A percentile compares a stretch with the other conserved stretches of the same genome.
These are phyloP conservation scores for Hamamelis virginiana DNA, from an alignment of 164 flowering plant genomes.

Conservation along the genomic window DNA sequence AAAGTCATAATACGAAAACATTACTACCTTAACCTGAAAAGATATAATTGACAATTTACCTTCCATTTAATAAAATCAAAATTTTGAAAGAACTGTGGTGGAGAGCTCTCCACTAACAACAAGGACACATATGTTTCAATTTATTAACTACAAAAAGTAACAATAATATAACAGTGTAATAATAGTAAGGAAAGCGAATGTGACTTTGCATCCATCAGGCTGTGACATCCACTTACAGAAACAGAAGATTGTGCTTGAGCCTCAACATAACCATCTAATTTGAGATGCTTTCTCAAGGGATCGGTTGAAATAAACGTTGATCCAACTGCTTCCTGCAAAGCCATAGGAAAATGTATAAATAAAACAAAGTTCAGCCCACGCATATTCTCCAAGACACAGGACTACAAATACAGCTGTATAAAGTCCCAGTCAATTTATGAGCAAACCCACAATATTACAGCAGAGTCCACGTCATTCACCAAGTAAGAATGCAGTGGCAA, in stretches of 20 bases:
- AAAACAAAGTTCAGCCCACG: not conserved
- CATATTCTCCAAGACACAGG: no score
- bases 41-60: not conserved
- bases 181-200: not conserved
- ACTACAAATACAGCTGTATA: no score
- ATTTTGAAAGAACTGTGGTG: not conserved
- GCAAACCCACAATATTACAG: no score
- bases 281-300: slow-evolving; percentile 22
- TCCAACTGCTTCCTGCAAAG: slow-evolving; percentile 19
- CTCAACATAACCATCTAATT: slow-evolving; percentile 21
- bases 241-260: slow-evolving; percentile 11
- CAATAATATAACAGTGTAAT: no score
- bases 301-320: slow-evolving; percentile 8
- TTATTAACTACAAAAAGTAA: no score
- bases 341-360: not conserved
- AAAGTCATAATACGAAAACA: not conserved
- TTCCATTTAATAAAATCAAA: not conserved
- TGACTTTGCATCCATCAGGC: slow-evolving; percentile 2
- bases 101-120: not conserved
- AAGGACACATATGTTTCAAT: not conserved
- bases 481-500: no score
- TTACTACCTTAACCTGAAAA: not conserved
- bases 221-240: slow-evolving; percentile 17
- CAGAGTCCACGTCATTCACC: no score
- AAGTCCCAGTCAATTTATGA: no score